Evolutionary conservation across 2,329 filamentous ascomycete species (phyloP), one percentile per base, ranked within the genome.

Genomic region (Clonostachys chloroleuca): DNA sequence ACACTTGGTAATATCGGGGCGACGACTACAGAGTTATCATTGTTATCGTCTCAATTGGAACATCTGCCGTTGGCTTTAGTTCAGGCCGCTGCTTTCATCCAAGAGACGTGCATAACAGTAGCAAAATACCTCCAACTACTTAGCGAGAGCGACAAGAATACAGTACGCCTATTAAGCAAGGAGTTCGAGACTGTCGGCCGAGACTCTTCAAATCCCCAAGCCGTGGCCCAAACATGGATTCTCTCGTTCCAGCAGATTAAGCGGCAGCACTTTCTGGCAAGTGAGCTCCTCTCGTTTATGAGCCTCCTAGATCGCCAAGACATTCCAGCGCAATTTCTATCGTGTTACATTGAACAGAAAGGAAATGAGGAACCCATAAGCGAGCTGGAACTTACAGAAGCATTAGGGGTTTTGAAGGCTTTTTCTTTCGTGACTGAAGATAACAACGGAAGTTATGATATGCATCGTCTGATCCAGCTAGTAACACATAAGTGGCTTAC

Each of bases 231-330:
- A 20, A 24, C 43, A 5, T 45, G 43, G 34, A 42, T 50, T 34
- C 16, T 49, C 2, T 47, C 44, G 9, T 46, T 44, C 16, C 12
- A 42, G 39, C 33, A 37, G 33, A 20, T 36, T 36, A 36, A 45
- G 30, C 42, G 36, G 39, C 58, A 58, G 5, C 12, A 49, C 2
- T 13, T 6, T 0, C 47, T 63, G 0, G 62, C 62, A 1, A 48
- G 51, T n/a, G 52, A 65, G 2, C 43, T 68, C 0, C 46, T 69
- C 0, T 66, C 63, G 0, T 43, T 68, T 6, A 62, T 68, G 49
- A 59, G 59, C 3, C 48, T 63, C 0, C 56, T 67, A 7, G 55
- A 67, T 44, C 52, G 58, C 0, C 58, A 65, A 17, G 55, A 47
- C 0, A 65, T 68, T 35, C 64, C 62, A 0, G 34, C 42, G 0